phyloP scores from a whole-genome alignment of 2,329 filamentous ascomycete species.

The Trichoderma koningii region DNA sequence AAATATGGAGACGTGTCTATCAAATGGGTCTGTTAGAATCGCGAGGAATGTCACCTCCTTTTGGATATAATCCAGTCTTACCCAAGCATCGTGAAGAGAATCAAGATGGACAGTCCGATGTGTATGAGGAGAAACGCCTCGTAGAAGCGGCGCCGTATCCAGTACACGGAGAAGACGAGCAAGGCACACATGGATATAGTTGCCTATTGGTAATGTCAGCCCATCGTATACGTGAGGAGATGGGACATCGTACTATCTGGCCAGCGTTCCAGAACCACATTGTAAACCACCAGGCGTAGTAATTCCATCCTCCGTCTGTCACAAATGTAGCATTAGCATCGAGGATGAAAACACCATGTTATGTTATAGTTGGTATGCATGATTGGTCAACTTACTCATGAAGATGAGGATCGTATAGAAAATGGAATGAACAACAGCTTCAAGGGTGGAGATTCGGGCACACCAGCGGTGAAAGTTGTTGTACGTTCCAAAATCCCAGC shows the following conservation, averaged over 20 bases:
- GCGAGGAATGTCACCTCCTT: fast-evolving
- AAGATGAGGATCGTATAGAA: conserved; percentile 56
- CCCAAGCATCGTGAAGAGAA: conserved; percentile 55
- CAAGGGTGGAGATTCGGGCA: conserved; percentile 61
- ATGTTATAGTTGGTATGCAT: too few relatives aligned
- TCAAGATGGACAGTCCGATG: conserved; percentile 53
- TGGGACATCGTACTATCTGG: conserved; percentile 44
- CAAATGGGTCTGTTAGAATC: not conserved
- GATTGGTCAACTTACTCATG: conserved; percentile 34
- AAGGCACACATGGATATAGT: conserved; percentile 50
- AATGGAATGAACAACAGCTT: conserved; percentile 64
- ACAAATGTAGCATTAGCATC: not conserved
- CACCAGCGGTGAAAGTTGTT: conserved; percentile 69
- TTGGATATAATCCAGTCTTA: conserved; percentile 37
- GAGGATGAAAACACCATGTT: too few relatives aligned
- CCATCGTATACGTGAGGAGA: not conserved
- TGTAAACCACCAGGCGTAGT: conserved; percentile 43
- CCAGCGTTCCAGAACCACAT: conserved; percentile 55
- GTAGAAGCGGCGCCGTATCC: conserved; percentile 55
- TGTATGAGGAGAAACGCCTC: conserved; percentile 54
- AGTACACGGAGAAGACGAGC: conserved; percentile 52
- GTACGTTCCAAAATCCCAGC: conserved; percentile 68
- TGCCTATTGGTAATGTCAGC: conserved; percentile 37
- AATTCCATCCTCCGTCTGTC: conserved; percentile 43
- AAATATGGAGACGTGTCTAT: conserved; percentile 54